These are phyloP conservation scores for Xylogone sp. DNA, from an alignment of 2,329 filamentous ascomycete genomes.

Conservation along the genomic window DNA sequence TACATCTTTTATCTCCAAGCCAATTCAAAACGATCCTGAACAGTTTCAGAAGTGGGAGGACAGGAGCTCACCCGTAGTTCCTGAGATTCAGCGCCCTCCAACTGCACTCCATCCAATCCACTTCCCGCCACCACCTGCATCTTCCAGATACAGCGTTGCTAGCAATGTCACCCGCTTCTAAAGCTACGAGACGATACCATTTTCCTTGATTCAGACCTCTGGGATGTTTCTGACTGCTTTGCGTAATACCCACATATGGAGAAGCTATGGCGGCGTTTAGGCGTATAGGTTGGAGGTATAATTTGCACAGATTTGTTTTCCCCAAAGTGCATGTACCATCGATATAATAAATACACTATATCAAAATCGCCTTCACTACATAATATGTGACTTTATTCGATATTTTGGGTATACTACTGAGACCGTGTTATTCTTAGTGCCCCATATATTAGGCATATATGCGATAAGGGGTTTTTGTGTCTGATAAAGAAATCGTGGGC, in stretches of 20 bases:
- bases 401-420: too few species aligned
- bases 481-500: too few species aligned
- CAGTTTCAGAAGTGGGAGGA: conserved; percentile 42
- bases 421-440: too few species aligned
- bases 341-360: neutral
- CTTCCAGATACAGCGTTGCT: conserved; percentile 24
- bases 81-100: conserved; percentile 50
- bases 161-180: conserved; percentile 23
- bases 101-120: conserved; percentile 55
- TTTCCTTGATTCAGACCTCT: neutral
- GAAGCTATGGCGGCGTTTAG: neutral
- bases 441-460: too few species aligned
- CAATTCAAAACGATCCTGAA: conserved; percentile 46
- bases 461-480: too few species aligned
- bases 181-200: neutral
- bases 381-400: too few species aligned
- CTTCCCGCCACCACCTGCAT: conserved; percentile 47
- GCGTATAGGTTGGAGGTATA: neutral
- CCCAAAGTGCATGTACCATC: neutral
- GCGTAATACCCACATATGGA: neutral
- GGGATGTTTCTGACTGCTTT: neutral
- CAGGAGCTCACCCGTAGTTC: conserved; percentile 45
- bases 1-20: conserved; percentile 50
- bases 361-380: neutral
- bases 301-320: neutral